Evolutionary conservation across 768 basidiomycete species (phyloP).

Genomic region (Tricholoma sp.): DNA sequence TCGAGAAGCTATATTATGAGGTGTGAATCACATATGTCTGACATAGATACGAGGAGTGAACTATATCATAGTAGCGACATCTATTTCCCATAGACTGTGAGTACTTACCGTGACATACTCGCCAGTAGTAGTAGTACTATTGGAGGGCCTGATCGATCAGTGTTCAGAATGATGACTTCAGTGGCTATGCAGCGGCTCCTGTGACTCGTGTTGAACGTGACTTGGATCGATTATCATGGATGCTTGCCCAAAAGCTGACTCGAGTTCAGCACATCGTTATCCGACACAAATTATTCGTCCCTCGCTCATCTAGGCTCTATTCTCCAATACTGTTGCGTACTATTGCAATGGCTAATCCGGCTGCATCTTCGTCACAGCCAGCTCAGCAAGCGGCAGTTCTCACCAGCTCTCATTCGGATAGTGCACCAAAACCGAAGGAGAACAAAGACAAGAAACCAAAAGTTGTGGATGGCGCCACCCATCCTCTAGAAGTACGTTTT

Average conservation of each 20-base stretch:
- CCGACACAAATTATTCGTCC: slow-evolving; percentile 27
- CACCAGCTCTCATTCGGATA: slow-evolving; percentile 34
- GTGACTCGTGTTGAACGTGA: slow-evolving; percentile 25
- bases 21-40: no score
- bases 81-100: no score
- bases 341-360: slow-evolving; percentile 48
- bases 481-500: slow-evolving; percentile 57
- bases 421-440: slow-evolving; percentile 20
- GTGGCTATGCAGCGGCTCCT: neutral
- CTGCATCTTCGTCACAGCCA: slow-evolving; percentile 51
- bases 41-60: no score
- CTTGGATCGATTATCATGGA: slow-evolving; percentile 33
- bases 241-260: slow-evolving; percentile 28
- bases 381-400: slow-evolving; percentile 39
- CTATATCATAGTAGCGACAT: no score
- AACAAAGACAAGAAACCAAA: slow-evolving; percentile 46
- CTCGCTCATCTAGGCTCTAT: slow-evolving; percentile 8
- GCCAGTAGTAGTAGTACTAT: no score
- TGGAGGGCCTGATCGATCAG: no score
- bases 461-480: slow-evolving; percentile 31
- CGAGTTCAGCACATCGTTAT: slow-evolving; percentile 26
- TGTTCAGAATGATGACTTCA: no score
- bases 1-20: no score
- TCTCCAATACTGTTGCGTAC: slow-evolving; percentile 18
- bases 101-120: no score